A percentile compares a stretch with the other conserved stretches of the same genome.
Evolutionary conservation across 257 asterid species (phyloP).

Genomic region (Ilex aquifolium): DNA sequence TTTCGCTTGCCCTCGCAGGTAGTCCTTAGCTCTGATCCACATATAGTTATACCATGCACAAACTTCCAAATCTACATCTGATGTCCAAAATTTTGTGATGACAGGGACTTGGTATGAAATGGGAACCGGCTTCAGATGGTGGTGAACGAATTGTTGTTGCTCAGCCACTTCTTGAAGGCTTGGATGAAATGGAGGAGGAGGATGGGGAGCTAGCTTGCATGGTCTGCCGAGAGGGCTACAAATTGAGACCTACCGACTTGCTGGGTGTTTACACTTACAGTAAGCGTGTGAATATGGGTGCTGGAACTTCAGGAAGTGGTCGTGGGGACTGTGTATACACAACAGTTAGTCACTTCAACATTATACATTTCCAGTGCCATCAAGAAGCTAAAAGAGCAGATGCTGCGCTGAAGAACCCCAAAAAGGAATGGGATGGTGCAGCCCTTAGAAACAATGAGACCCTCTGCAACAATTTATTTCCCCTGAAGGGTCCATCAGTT

Average conservation of each 20-base stretch:
- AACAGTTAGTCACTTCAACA: constrained; percentile 95
- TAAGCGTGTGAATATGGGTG: constrained; percentile 92
- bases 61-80: not conserved
- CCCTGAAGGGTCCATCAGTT: constrained; percentile 80
- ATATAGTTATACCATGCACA: not conserved
- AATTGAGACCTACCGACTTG: constrained; percentile 76
- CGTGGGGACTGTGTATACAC: constrained; percentile 98
- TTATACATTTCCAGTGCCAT: constrained; percentile 99
- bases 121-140: constrained; percentile 75
- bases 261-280: constrained; percentile 89
- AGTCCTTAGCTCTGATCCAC: no score
- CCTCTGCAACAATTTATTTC: constrained; percentile 86
- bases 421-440: constrained; percentile 99
- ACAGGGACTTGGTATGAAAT: constrained; percentile 92
- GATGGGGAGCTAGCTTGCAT: constrained; percentile 96
- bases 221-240: constrained; percentile 98
- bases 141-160: constrained; percentile 90
- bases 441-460: constrained; percentile 95
- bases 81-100: constrained; percentile 21
- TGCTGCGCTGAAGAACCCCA: constrained; percentile 80
- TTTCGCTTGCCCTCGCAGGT: no score
- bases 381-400: constrained; percentile 99
- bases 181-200: constrained; percentile 93
- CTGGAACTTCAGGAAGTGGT: constrained; percentile 71
- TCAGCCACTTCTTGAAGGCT: constrained; percentile 81